Evolutionary conservation across 805 yeast species (phyloP), one percentile per base, ranked within the genome.

Genomic region (Yueomyces sp.): DNA sequence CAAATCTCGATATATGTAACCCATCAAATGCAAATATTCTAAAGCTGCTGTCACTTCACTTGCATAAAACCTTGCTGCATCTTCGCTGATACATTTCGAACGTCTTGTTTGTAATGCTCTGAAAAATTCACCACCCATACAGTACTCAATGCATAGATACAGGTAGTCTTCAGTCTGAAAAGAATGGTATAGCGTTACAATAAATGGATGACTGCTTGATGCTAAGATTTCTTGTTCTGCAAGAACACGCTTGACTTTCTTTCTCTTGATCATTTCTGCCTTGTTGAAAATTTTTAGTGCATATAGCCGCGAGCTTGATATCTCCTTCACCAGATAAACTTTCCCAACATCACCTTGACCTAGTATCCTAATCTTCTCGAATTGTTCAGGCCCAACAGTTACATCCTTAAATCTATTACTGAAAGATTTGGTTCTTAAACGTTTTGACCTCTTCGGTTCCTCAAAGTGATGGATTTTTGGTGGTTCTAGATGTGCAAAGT

Each of bases 71-170:
- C 78, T 71, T 2, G 98, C 97, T 60, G 88, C 97, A 30, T 69
- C 74, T 61, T 92, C 99, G 26, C 77, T 68, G 11, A 92, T 81
- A 51, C 94, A 84, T 58, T 87, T 85, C 44, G 86, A 77, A 48
- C 78, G 81, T 47, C 96, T 72, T 0, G 96, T 87, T 63, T 92
- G 98, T 43, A 92, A 65, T 0, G 97, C 98, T 47, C 97, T 69
- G 69, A 92, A 92, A 56, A 92, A 92, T 64, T 94, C 98, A 40
- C 99, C 99, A 31, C 99, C 99, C 87, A 92, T 86, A 58, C 99
- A 92, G 56, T 90, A 92, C 60, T 92, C 99, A 95, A 94, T 90
- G 64, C 99, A 92, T 37, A 92, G 73, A 53, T 87, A 92, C 8
- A 92, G 64, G 56, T 84, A 79, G 53, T 88, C 96, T 47, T 85